Percentiles rank a stretch among this genome's conserved stretches.
Evolutionary conservation across 2,329 filamentous ascomycete genomes (phyloP).

Genomic region (Setomelanomma holmii): DNA sequence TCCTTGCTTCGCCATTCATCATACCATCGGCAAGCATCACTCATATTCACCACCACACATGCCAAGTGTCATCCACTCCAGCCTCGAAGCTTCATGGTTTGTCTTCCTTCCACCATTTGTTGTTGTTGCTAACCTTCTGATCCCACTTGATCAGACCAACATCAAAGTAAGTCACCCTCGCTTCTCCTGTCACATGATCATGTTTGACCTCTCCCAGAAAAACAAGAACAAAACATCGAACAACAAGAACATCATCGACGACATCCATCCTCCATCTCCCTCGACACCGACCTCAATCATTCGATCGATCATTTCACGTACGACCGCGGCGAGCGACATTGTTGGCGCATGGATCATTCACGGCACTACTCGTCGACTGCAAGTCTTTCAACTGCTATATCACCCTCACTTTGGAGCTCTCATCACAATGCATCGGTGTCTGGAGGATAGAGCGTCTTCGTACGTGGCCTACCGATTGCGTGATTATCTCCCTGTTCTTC

Average conservation of each 20-base stretch:
- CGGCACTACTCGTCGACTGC: not conserved
- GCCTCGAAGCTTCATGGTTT: conserved; percentile 5
- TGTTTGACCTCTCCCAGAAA: not conserved
- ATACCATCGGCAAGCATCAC: not conserved
- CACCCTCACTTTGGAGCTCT: conserved; percentile 3
- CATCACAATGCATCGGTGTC: not conserved
- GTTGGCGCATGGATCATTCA: conserved; percentile 2
- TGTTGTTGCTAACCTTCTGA: too few relatives aligned
- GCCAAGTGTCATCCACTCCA: conserved; percentile 2
- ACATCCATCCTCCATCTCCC: not conserved
- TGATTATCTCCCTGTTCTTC: conserved; percentile 1
- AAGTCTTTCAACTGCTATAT: not conserved
- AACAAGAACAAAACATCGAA: not conserved
- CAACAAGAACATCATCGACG: not conserved
- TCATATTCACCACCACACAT: not conserved
- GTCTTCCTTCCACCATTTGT: not conserved
- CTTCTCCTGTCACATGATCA: too few relatives aligned
- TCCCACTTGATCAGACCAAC: not conserved
- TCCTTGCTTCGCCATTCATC: conserved; percentile 1
- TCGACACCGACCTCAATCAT: not conserved
- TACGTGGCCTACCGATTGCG: not conserved
- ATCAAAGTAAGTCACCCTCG: too few relatives aligned
- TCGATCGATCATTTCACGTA: too few relatives aligned
- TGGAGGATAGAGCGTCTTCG: conserved; percentile 4
- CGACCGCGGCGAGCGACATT: conserved; percentile 6